phyloP scores from a whole-genome alignment of 2,329 filamentous ascomycete species.

The Exophiala dermatitidis region DNA sequence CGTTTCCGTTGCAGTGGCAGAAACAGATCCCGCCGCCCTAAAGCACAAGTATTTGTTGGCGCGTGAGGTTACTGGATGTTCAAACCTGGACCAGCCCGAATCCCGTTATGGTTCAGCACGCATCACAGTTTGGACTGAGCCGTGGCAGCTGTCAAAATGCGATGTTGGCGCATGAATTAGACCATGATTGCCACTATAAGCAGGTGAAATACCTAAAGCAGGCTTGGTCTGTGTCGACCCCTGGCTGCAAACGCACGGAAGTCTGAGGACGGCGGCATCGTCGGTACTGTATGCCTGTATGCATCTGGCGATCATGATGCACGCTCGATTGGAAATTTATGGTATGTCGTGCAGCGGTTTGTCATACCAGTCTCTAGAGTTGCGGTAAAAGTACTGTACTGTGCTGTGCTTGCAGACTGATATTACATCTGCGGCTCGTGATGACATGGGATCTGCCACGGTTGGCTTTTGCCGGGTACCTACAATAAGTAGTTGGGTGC shows the following conservation, averaged over 20 bases:
- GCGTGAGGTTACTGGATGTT: neutral
- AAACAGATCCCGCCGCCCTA: no score
- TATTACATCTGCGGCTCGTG: no score
- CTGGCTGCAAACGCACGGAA: neutral
- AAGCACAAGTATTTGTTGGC: neutral
- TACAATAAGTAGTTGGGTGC: no score
- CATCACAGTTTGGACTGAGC: neutral
- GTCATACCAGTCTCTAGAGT: neutral
- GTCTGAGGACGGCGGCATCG: neutral
- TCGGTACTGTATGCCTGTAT: no score
- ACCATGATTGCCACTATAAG: neutral
- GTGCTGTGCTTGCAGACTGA: neutral
- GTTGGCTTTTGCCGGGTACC: no score
- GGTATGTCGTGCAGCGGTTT: neutral
- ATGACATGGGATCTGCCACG: no score
- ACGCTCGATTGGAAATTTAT: neutral
- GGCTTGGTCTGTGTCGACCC: neutral
- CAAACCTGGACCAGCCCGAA: neutral
- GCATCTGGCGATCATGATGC: neutral
- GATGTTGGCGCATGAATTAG: constrained; percentile 1
- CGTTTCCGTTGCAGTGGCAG: no score
- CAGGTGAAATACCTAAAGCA: neutral
- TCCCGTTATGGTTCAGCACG: neutral
- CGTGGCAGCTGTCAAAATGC: constrained; percentile 1
- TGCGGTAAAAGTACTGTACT: neutral